Base-by-base conservation (phyloP, 352 stramenopile genomes). In the Phytophthora fragariaefolia region DNA sequence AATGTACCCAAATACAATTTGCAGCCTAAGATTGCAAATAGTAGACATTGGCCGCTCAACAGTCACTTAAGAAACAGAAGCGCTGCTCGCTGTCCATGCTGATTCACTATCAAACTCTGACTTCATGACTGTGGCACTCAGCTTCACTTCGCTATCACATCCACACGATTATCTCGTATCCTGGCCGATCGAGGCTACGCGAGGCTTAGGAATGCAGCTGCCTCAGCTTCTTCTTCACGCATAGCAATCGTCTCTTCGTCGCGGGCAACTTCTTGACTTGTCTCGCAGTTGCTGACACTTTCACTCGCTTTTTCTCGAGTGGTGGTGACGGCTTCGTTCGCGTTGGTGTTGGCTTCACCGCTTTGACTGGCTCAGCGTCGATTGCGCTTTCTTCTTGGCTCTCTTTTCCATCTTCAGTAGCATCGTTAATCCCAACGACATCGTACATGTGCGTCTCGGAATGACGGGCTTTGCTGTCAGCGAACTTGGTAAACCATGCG, bases 401-500 rank as follows among this genome's bases (percentile, higher is more conserved):
- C 38, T 47, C 32, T 7, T 46, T 45, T 30, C 50, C 50, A 24
- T 8, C 15, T 32, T 28, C 22, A 47, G n/a, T n/a, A n/a, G 30
- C n/a, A n/a, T 53, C 46, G 3, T 53, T 13, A 53, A 53, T 22
- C n/a, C 27, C 57, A 3, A 49, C 55, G 13, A 70, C 8, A 34
- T 40, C 40, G 43, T 74, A 69, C 18, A 62, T 30, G 42, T 74
- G 61, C 2, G 51, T 64, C n/a, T 51, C 27, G 8, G 47, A 38
- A 23, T 76, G 69, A 13, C 56, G 65, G 9, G 46, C 34, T 30
- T 60, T 47, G 23, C 68, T 76, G 38, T 70, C 57, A 1, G 42
- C 42, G 26, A 76, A 76, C 2, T 55, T 69, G 0, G 17, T 26
- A 28, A 67, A 45, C 69, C 69, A 76, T 7, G 53, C 54, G 8